Evolutionary conservation across 2,329 filamentous ascomycete genomes (phyloP).

Genomic region (Bipolaris cookei): DNA sequence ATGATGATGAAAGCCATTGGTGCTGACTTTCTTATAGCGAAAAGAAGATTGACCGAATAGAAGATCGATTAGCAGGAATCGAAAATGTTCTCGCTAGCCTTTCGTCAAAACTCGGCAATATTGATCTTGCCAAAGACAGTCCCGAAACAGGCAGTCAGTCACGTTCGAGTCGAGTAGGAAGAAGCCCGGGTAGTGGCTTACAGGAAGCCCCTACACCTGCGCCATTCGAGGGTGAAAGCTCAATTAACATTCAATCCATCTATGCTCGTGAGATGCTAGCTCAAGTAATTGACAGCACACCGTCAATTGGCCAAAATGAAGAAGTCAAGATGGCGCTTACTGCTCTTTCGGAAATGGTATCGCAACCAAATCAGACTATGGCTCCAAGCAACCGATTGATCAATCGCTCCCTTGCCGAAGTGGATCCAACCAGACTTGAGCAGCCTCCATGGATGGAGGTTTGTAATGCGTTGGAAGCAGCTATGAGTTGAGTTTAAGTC

Average conservation of each 20-base stretch:
- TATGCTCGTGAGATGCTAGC: constrained; percentile 55
- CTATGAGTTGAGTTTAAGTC: constrained; percentile 33
- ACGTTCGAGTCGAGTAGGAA: constrained; percentile 28
- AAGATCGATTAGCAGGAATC: constrained; percentile 57
- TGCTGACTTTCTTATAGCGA: constrained; percentile 49
- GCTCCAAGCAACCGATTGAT: constrained; percentile 27
- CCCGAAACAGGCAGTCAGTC: constrained; percentile 35
- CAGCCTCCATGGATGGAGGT: constrained; percentile 42
- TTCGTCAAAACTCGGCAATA: constrained; percentile 36
- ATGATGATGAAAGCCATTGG: background rate
- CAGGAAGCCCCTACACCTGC: constrained; percentile 33
- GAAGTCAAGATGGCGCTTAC: constrained; percentile 43
- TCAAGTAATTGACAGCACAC: constrained; percentile 46
- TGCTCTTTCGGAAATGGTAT: constrained; percentile 44
- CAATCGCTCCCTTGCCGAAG: constrained; percentile 33
- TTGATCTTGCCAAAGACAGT: constrained; percentile 32
- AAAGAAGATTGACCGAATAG: constrained; percentile 61
- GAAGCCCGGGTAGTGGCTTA: constrained; percentile 27
- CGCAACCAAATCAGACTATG: constrained; percentile 29
- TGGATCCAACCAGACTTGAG: constrained; percentile 37
- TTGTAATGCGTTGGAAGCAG: constrained; percentile 33
- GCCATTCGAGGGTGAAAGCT: constrained; percentile 58
- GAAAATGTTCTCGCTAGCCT: constrained; percentile 52
- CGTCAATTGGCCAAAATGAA: constrained; percentile 43
- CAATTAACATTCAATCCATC: constrained; percentile 56